Evolutionary conservation across 2,329 filamentous ascomycete genomes (phyloP).

Genomic region (Paracoccidioides brasiliensis): DNA sequence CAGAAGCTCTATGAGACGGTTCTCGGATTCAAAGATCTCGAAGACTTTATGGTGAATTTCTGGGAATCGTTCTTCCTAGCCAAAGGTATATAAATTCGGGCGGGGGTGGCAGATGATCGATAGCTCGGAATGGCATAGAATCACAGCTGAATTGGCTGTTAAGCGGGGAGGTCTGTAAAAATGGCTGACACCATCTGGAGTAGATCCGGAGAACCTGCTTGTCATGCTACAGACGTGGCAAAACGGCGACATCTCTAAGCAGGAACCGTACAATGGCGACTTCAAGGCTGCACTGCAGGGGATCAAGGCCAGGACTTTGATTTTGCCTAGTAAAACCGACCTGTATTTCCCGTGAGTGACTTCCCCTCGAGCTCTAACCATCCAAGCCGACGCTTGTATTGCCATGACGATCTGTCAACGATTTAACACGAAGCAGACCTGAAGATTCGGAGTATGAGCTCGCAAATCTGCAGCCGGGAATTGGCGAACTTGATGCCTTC

Average conservation of each 20-base stretch:
- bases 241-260: slow-evolving; percentile 53
- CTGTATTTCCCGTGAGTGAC: slow-evolving; percentile 58
- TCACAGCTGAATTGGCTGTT: background rate
- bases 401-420: background rate
- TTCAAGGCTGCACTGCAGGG: slow-evolving; percentile 52
- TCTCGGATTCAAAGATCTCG: slow-evolving; percentile 54
- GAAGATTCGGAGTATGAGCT: slow-evolving; percentile 70
- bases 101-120: too few relatives aligned
- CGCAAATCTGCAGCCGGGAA: slow-evolving; percentile 43
- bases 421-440: slow-evolving; percentile 35
- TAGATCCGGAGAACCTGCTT: slow-evolving; percentile 60
- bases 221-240: slow-evolving; percentile 72
- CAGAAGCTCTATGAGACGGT: slow-evolving; percentile 52
- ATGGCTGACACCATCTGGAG: background rate
- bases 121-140: too few relatives aligned
- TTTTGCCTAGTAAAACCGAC: slow-evolving; percentile 60
- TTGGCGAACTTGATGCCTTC: slow-evolving; percentile 43
- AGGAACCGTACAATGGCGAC: slow-evolving; percentile 54
- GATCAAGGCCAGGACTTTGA: slow-evolving; percentile 60
- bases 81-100: slow-evolving; percentile 37
- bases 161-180: background rate
- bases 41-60: slow-evolving; percentile 61
- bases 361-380: too few relatives aligned
- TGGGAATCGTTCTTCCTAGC: slow-evolving; percentile 64
- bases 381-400: too few relatives aligned